phyloP scores from a whole-genome alignment of 305 asterid species.

The Petunia hybrid region DNA sequence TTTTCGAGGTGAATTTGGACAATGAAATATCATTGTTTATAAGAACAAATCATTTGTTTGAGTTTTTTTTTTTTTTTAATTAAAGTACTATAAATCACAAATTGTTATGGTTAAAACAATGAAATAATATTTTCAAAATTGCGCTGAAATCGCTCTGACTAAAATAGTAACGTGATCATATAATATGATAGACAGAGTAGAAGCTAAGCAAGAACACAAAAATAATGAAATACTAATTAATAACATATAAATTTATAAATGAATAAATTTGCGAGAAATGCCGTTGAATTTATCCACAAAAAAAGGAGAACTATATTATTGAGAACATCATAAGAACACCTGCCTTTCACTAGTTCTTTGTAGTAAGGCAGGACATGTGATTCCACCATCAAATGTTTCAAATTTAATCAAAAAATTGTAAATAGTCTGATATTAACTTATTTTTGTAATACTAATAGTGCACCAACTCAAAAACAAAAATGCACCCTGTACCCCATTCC shows the following conservation, averaged over 20 bases:
- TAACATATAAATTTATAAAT: too few species aligned
- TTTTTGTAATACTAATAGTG: neutral
- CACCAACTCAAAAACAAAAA: neutral
- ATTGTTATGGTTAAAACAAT: neutral
- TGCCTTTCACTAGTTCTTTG: conserved; percentile 5
- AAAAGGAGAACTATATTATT: conserved; percentile 19
- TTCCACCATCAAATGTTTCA: conserved; percentile 16
- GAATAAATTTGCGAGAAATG: neutral
- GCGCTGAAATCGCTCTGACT: too few species aligned
- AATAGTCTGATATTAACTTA: neutral
- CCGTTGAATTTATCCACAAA: conserved; percentile 22
- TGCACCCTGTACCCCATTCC: conserved; percentile 25
- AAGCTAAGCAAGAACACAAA: neutral
- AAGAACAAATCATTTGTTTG: too few species aligned
- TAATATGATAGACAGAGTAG: neutral
- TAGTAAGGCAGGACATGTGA: neutral
- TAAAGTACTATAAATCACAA: neutral
- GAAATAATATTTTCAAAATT: neutral
- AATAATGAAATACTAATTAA: neutral
- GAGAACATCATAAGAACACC: neutral
- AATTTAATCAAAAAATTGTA: neutral
- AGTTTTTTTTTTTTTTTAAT: neutral
- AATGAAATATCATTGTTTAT: too few species aligned
- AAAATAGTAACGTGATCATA: neutral
- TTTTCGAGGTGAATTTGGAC: too few species aligned